phyloP scores from a whole-genome alignment of 345 rosid genomes.

The Populus ilicifolia region DNA sequence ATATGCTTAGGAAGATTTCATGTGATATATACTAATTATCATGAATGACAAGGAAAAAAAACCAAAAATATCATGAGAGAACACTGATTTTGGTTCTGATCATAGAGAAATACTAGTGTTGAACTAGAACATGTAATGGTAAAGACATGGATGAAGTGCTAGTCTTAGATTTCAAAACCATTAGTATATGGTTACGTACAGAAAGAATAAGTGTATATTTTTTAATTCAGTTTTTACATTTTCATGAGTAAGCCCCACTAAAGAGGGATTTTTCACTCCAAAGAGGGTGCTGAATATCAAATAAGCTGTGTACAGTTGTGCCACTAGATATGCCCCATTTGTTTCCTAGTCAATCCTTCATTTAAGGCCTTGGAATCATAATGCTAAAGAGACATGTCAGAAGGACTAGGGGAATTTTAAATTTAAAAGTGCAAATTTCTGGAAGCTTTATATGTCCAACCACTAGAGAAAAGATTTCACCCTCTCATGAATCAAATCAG shows the following conservation, averaged over 20 bases:
- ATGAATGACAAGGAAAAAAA: background rate
- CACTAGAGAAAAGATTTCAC: too few species aligned
- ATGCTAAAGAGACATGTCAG: background rate
- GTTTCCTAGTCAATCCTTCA: background rate
- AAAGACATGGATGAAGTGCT: slow-evolving; percentile 13
- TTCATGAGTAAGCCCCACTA: background rate
- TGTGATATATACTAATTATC: background rate
- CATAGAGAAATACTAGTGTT: slow-evolving; percentile 14
- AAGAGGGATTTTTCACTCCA: background rate
- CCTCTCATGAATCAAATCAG: too few species aligned
- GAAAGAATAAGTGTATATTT: background rate
- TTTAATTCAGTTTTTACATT: background rate
- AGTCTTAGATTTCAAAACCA: background rate
- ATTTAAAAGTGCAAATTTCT: too few species aligned
- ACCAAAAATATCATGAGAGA: background rate
- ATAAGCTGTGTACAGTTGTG: too few species aligned
- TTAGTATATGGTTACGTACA: background rate
- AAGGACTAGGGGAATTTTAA: too few species aligned
- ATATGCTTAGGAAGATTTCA: background rate
- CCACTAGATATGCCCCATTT: background rate
- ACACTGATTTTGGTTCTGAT: slow-evolving; percentile 11
- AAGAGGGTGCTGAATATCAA: too few species aligned
- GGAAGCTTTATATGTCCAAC: too few species aligned
- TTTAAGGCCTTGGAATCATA: background rate
- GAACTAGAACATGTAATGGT: slow-evolving; percentile 15